Evolutionary conservation across 2,329 filamentous ascomycete genomes (phyloP).

Genomic region (Pestalotiopsis sp.): DNA sequence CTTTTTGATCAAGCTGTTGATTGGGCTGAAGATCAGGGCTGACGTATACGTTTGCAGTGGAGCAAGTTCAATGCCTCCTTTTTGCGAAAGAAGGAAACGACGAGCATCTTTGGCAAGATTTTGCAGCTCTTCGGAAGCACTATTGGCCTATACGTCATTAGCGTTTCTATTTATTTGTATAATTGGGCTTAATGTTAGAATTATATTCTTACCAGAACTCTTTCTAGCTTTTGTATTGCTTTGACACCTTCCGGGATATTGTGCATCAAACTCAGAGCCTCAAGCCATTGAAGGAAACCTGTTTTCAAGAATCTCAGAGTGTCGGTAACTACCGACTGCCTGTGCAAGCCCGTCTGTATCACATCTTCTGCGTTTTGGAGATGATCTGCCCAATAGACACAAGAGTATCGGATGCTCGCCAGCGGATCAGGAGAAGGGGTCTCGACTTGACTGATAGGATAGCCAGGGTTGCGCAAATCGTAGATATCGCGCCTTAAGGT

Average conservation of each 20-base stretch:
- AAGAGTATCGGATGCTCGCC: slow-evolving; percentile 31
- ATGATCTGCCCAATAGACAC: slow-evolving; percentile 38
- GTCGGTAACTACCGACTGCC: slow-evolving; percentile 20
- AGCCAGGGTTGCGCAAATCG: slow-evolving; percentile 25
- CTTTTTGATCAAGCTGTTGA: slow-evolving; percentile 21
- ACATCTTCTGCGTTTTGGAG: slow-evolving; percentile 17
- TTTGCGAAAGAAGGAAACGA: slow-evolving; percentile 28
- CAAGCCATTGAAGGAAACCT: slow-evolving; percentile 45
- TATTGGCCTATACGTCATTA: background rate
- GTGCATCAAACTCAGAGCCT: slow-evolving; percentile 40
- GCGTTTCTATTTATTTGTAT: background rate
- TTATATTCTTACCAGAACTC: slow-evolving; percentile 7
- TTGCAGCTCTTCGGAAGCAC: background rate
- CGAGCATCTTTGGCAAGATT: slow-evolving; percentile 30
- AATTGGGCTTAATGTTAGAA: background rate
- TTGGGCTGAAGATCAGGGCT: slow-evolving; percentile 35
- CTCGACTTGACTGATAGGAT: slow-evolving; percentile 23
- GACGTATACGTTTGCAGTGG: slow-evolving; percentile 38
- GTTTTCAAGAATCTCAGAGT: slow-evolving; percentile 36
- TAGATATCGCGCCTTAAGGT: slow-evolving; percentile 40
- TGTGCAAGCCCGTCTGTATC: background rate
- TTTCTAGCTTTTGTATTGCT: slow-evolving; percentile 24
- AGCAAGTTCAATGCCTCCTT: slow-evolving; percentile 24
- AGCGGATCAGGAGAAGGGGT: slow-evolving; percentile 29
- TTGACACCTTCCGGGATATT: slow-evolving; percentile 26